Conservation (phyloP, 2,329 filamentous ascomycete genomes). For the Venturia carpophila region DNA sequence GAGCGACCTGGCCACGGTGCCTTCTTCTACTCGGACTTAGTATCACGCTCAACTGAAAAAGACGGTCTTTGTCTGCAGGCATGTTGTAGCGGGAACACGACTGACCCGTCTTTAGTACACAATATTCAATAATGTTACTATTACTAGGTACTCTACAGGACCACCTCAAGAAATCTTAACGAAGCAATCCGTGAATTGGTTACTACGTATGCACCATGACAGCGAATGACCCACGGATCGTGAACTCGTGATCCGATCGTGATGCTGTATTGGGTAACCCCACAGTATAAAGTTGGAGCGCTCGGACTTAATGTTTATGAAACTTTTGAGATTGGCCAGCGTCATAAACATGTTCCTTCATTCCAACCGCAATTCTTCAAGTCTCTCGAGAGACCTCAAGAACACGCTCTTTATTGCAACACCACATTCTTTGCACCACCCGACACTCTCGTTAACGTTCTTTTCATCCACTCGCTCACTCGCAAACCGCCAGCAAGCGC, state of each 20-base stretch:
- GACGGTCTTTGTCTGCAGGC: neutral
- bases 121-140: constrained; percentile 1
- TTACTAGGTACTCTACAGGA: neutral
- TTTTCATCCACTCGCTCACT: neutral
- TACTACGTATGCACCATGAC: neutral
- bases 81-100: neutral
- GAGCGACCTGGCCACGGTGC: neutral
- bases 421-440: neutral
- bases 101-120: neutral
- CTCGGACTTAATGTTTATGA: neutral
- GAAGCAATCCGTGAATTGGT: too few species aligned
- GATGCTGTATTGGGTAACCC: neutral
- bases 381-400: neutral
- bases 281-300: neutral
- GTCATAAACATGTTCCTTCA: neutral
- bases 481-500: neutral
- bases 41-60: neutral
- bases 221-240: neutral
- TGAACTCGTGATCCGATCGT: neutral
- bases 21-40: neutral
- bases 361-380: neutral
- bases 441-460: neutral
- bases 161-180: neutral
- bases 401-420: neutral
- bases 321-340: neutral